Conservation (phyloP, 257 asterid species). For the Henckelia pumila region DNA sequence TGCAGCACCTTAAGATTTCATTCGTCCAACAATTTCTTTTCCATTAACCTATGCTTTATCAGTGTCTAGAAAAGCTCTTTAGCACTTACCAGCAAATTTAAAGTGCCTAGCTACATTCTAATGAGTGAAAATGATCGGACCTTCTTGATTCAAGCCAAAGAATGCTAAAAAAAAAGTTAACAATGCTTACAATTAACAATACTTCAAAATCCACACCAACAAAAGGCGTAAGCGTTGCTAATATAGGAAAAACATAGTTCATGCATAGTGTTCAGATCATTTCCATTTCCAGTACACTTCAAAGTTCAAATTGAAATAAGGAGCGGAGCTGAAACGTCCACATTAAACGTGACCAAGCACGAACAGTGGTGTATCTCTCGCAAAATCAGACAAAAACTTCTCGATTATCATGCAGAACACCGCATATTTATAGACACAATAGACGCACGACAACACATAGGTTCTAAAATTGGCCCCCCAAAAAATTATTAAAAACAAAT, state of each 20-base stretch:
- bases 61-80: neutral
- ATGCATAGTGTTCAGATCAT: too few relatives aligned
- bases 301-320: constrained; percentile 13
- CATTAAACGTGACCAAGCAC: neutral
- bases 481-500: too few relatives aligned
- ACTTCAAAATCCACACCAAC: neutral
- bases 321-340: neutral
- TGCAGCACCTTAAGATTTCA: neutral
- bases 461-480: too few relatives aligned
- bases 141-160: constrained; percentile 1
- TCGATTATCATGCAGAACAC: constrained; percentile 1
- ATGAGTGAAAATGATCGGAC: constrained; percentile 4
- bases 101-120: neutral
- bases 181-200: neutral
- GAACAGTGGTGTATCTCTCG: constrained; percentile 1
- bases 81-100: neutral
- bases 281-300: neutral
- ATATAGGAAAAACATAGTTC: neutral
- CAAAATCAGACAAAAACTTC: neutral
- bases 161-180: neutral
- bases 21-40: neutral
- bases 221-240: neutral
- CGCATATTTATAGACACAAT: neutral
- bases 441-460: neutral
- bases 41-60: neutral